Conservation (phyloP, 768 basidiomycete species). For the Pulveroboletus sp. region DNA sequence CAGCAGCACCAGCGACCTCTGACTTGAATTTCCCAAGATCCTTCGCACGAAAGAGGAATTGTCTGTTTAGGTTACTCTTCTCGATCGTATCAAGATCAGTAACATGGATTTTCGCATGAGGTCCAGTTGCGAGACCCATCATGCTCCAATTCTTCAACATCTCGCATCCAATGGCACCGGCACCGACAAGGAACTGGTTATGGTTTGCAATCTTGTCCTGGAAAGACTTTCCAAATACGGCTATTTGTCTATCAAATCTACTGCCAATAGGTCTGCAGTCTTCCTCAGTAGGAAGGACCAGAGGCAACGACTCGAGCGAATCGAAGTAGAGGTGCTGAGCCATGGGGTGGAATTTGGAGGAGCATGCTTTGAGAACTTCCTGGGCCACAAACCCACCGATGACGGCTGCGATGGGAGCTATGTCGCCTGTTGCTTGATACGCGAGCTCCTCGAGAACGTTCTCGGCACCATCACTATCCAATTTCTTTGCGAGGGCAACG, state of each 20-base stretch:
- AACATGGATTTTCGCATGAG: slow-evolving; percentile 78
- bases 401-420: slow-evolving; percentile 88
- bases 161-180: slow-evolving; percentile 99
- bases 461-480: slow-evolving; percentile 74
- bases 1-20: slow-evolving; percentile 87
- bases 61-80: slow-evolving; percentile 97
- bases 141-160: slow-evolving; percentile 99
- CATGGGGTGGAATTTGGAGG: slow-evolving; percentile 97
- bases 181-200: slow-evolving; percentile 93
- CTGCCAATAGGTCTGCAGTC: slow-evolving; percentile 79
- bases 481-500: slow-evolving; percentile 71
- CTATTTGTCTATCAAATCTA: slow-evolving; percentile 92
- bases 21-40: slow-evolving; percentile 97
- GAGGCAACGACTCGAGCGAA: slow-evolving; percentile 90
- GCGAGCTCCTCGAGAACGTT: slow-evolving; percentile 79
- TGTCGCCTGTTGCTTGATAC: slow-evolving; percentile 87
- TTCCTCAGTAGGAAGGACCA: slow-evolving; percentile 65
- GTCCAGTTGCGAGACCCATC: slow-evolving; percentile 88
- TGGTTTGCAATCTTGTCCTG: slow-evolving; percentile 87
- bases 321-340: slow-evolving; percentile 96
- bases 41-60: slow-evolving; percentile 95
- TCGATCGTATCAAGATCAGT: slow-evolving; percentile 99
- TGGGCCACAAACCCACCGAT: slow-evolving; percentile 98
- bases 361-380: slow-evolving; percentile 94
- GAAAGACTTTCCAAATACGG: slow-evolving; percentile 91